Percentiles rank a stretch among this genome's conserved stretches.
Evolutionary conservation across 2,329 filamentous ascomycete species (phyloP).

Genomic region (Lasiodiplodia gonubiensis): DNA sequence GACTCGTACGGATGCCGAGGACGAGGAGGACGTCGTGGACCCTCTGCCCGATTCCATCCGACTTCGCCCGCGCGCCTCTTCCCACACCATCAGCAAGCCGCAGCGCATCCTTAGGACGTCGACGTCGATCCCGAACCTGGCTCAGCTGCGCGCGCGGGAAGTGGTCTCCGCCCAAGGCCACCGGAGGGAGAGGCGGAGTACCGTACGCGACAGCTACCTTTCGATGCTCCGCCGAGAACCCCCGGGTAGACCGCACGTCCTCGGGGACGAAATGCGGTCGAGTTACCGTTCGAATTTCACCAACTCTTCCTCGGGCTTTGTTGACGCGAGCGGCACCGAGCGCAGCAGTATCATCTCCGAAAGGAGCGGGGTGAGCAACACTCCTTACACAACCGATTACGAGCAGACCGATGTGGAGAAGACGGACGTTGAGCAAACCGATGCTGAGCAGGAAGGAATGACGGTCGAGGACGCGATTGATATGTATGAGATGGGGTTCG

Average conservation of each 20-base stretch:
- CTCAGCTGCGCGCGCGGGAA: constrained; percentile 36
- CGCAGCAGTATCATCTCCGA: constrained; percentile 83
- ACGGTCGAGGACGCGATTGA: constrained; percentile 66
- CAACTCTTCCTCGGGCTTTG: constrained; percentile 61
- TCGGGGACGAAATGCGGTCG: constrained; percentile 55
- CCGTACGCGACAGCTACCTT: constrained; percentile 36
- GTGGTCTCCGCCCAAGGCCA: constrained; percentile 39
- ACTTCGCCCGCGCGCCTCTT: constrained; percentile 34
- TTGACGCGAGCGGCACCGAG: constrained; percentile 70
- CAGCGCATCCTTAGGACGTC: constrained; percentile 37
- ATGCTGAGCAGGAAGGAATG: constrained; percentile 52
- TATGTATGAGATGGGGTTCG: constrained; percentile 65
- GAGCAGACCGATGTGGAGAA: constrained; percentile 32
- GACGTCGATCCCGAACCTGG: constrained; percentile 47
- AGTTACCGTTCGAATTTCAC: constrained; percentile 67
- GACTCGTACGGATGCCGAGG: constrained; percentile 23
- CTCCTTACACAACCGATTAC: constrained; percentile 63
- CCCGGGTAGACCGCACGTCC: constrained; percentile 39
- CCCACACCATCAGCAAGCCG: constrained; percentile 33
- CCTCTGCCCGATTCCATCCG: constrained; percentile 10
- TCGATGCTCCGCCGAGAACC: constrained; percentile 44
- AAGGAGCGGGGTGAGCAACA: constrained; percentile 71
- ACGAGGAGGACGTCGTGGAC: constrained; percentile 18
- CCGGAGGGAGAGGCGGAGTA: constrained; percentile 40
- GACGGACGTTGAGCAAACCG: constrained; percentile 30